A percentile compares a stretch with the other conserved stretches of the same genome.
phyloP scores from a whole-genome alignment of 805 yeast genomes.

The Pichia cabralensis region DNA sequence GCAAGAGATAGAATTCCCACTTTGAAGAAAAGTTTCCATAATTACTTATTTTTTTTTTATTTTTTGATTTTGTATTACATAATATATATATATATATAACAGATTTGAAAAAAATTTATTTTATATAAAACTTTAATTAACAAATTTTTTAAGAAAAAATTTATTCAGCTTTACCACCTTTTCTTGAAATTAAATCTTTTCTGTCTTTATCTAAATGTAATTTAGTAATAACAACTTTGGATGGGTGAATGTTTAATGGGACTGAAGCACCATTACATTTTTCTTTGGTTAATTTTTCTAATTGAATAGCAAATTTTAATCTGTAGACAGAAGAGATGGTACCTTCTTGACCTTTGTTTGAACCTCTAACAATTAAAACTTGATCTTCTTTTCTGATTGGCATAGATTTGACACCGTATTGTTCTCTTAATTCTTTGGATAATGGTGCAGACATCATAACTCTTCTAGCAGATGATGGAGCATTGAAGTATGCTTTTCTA shows the following conservation, averaged over 20 bases:
- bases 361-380: constrained; percentile 94
- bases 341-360: constrained; percentile 99
- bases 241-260: constrained; percentile 96
- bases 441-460: constrained; percentile 94
- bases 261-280: constrained; percentile 97
- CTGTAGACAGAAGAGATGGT: constrained; percentile 97
- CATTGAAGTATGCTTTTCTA: constrained; percentile 99
- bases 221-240: constrained; percentile 98
- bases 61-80: background rate
- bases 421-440: constrained; percentile 96
- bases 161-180: constrained; percentile 96
- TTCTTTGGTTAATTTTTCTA: constrained; percentile 95
- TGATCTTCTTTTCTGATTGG: constrained; percentile 98
- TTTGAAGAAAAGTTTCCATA: background rate
- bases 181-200: constrained; percentile 93
- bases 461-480: constrained; percentile 95
- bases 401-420: constrained; percentile 90
- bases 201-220: constrained; percentile 98
- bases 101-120: too few relatives aligned
- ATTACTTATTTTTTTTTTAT: too few relatives aligned
- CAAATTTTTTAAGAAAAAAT: constrained; percentile 13
- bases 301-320: constrained; percentile 92
- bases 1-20: constrained; percentile 22
- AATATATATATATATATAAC: constrained; percentile 1
- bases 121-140: too few relatives aligned